Evolutionary conservation across 2,329 filamentous ascomycete genomes (phyloP).

Genomic region (Akanthomyces lecanii): DNA sequence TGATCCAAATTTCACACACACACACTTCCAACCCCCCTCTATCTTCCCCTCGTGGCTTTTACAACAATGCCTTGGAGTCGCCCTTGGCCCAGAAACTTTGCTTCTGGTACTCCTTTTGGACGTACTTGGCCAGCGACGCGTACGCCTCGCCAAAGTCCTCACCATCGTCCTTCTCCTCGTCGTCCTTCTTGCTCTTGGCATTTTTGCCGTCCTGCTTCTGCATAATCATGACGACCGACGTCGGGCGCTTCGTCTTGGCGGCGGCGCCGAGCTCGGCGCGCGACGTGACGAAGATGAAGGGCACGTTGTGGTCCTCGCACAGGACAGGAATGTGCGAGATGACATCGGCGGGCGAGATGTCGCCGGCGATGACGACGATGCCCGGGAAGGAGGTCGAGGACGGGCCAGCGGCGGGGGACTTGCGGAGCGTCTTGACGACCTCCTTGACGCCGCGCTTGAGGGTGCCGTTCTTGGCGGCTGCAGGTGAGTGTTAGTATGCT

Average conservation of each 20-base stretch:
- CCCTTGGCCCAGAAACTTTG: slow-evolving; percentile 48
- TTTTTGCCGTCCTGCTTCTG: slow-evolving; percentile 50
- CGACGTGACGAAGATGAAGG: slow-evolving; percentile 91
- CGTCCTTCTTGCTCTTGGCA: slow-evolving; percentile 34
- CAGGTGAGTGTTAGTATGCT: slow-evolving; percentile 2
- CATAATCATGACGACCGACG: slow-evolving; percentile 88
- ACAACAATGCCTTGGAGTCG: slow-evolving; percentile 28
- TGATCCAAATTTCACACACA: slow-evolving; percentile 30
- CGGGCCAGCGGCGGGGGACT: slow-evolving; percentile 68
- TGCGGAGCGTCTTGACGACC: slow-evolving; percentile 96
- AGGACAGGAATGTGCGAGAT: slow-evolving; percentile 97
- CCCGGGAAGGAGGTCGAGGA: slow-evolving; percentile 60
- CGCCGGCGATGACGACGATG: slow-evolving; percentile 88
- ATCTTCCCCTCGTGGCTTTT: slow-evolving; percentile 2
- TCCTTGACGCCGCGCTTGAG: slow-evolving; percentile 98
- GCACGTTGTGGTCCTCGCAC: slow-evolving; percentile 96
- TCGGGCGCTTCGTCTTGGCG: slow-evolving; percentile 91
- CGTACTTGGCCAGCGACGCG: slow-evolving; percentile 60
- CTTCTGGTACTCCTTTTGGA: slow-evolving; percentile 61
- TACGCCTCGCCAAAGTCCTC: slow-evolving; percentile 62
- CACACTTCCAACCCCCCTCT: slow-evolving; percentile 25
- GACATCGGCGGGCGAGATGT: slow-evolving; percentile 98
- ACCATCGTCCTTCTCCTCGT: slow-evolving; percentile 44
- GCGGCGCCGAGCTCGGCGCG: slow-evolving; percentile 91
- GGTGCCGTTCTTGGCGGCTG: slow-evolving; percentile 91